A percentile compares a stretch with the other conserved stretches of the same genome.
These are phyloP conservation scores for Priceomyces haplophilus DNA, from an alignment of 805 yeast genomes.

Conservation along the genomic window DNA sequence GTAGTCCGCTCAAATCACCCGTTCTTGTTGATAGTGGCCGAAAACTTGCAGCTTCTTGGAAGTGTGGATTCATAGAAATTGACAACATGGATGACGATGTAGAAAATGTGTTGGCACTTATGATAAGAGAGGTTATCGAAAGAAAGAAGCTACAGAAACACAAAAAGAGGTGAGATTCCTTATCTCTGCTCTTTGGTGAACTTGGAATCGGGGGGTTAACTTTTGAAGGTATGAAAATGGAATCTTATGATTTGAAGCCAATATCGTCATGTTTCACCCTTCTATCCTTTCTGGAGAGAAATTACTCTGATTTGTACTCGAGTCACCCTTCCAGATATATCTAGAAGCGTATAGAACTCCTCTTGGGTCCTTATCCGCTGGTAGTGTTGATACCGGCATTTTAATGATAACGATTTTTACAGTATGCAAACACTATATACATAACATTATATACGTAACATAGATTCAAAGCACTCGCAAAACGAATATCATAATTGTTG, in stretches of 20 bases:
- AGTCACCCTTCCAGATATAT: no score
- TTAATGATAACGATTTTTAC: neutral
- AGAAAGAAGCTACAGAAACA: slow-evolving; percentile 18
- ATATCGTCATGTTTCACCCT: no score
- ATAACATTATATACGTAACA: no score
- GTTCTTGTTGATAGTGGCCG: slow-evolving; percentile 55
- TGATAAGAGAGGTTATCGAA: slow-evolving; percentile 61
- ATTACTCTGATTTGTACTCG: no score
- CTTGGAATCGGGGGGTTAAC: neutral
- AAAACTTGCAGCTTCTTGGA: slow-evolving; percentile 57
- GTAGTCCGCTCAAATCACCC: slow-evolving; percentile 60
- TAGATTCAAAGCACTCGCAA: no score
- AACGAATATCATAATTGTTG: no score
- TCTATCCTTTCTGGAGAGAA: no score
- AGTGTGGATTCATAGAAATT: slow-evolving; percentile 61
- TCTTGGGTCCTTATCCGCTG: neutral
- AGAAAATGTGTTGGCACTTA: slow-evolving; percentile 54
- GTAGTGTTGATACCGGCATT: slow-evolving; percentile 1
- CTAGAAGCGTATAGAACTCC: no score
- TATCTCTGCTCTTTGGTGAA: neutral
- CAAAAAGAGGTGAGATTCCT: neutral
- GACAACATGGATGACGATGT: slow-evolving; percentile 52
- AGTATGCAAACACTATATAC: no score
- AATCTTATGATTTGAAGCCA: no score
- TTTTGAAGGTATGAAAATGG: no score